Evolutionary conservation across 1,284 basidiomycete species (phyloP), one percentile per base, ranked within the genome.

Genomic region (Papiliotrema terrestris): DNA sequence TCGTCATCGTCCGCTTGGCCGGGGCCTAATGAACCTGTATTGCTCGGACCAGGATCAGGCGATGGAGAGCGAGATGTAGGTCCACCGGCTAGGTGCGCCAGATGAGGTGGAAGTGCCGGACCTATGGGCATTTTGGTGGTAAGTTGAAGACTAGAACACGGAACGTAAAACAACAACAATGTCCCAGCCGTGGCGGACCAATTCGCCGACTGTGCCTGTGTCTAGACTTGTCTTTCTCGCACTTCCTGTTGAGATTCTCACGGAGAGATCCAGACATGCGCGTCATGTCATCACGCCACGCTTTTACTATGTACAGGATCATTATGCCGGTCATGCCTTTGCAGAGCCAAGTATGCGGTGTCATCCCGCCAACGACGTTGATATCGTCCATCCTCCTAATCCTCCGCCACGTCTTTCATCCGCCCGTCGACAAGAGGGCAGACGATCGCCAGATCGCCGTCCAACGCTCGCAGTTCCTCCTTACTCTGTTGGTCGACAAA

Each of bases 341-440:
- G n/a, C n/a, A n/a, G n/a, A n/a, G n/a, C n/a, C n/a, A n/a, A n/a
- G n/a, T n/a, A n/a, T n/a, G n/a, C n/a, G n/a, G n/a, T n/a, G n/a
- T n/a, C n/a, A n/a, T n/a, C n/a, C n/a, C n/a, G n/a, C n/a, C n/a
- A n/a, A n/a, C n/a, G n/a, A n/a, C n/a, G n/a, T n/a, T n/a, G n/a
- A n/a, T 37, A 37, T 37, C 36, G 17, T 17, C 36, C 9, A 11
- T 37, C 9, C 36, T 37, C 36, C 36, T 37, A 17, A 11, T 39
- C 59, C 37, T 45, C 60, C 3, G 58, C 85, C 57, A 83, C 78
- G 58, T 91, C 84, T 63, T 79, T 83, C 63, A 91, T 71, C 57
- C 89, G 80, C 2, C 86, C 88, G 72, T 92, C 89, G 25, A 88
- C 77, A 41, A 80, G 74, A 0, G 88, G 89, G 54, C 83, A 81